phyloP scores from a whole-genome alignment of 2,329 filamentous ascomycete species.

The Xylaria sp. region DNA sequence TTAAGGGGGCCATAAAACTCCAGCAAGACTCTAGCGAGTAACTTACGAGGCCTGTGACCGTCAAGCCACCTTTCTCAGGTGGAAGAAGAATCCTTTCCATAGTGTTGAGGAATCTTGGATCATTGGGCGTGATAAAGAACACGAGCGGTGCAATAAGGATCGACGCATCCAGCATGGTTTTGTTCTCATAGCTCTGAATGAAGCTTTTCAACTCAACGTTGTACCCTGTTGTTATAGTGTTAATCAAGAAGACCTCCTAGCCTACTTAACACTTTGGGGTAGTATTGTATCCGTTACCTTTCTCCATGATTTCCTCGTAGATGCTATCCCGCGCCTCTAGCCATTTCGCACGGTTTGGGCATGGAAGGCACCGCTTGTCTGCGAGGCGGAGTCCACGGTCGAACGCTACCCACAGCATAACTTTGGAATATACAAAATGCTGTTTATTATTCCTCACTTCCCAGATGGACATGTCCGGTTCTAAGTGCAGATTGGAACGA shows the following conservation, averaged over 20 bases:
- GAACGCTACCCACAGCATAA: constrained; percentile 85
- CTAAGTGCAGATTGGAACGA: constrained; percentile 46
- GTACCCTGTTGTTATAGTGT: constrained; percentile 61
- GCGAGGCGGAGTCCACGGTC: constrained; percentile 78
- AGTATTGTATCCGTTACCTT: constrained; percentile 52
- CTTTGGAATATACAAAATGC: constrained; percentile 82
- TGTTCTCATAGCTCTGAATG: constrained; percentile 79
- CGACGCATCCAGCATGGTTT: constrained; percentile 75
- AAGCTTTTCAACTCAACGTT: constrained; percentile 76
- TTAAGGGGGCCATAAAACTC: too few species aligned
- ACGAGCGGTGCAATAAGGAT: constrained; percentile 81
- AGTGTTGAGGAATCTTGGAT: constrained; percentile 78
- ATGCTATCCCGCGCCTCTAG: constrained; percentile 71
- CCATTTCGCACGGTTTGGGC: constrained; percentile 75
- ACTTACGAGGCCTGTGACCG: constrained; percentile 77
- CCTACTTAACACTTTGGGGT: background rate
- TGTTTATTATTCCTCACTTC: constrained; percentile 80
- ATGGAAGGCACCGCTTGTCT: constrained; percentile 80
- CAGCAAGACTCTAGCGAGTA: too few species aligned
- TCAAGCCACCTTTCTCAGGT: constrained; percentile 79
- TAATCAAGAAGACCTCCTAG: constrained; percentile 1
- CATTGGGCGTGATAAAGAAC: constrained; percentile 82
- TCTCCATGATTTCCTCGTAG: constrained; percentile 82
- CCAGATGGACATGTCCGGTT: constrained; percentile 85
- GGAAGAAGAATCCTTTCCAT: constrained; percentile 76